Evolutionary conservation across 106 monocot species (phyloP).

Genomic region (Vanilla planifolia): DNA sequence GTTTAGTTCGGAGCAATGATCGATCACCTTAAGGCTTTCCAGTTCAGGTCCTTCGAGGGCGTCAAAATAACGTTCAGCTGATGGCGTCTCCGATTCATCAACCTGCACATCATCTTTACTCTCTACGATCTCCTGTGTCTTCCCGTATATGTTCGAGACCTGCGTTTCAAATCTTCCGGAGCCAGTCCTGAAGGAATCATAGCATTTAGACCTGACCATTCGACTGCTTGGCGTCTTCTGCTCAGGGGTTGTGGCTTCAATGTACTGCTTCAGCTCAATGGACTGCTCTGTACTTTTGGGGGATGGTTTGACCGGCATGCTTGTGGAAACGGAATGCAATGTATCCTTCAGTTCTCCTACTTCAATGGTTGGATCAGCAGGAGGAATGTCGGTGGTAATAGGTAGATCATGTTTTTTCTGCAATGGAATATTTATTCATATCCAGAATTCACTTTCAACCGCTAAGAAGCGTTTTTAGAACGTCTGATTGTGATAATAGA

Average conservation of each 20-base stretch:
- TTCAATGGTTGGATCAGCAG: not conserved
- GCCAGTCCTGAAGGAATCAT: not conserved
- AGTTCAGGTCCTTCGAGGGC: slow-evolving; percentile 69
- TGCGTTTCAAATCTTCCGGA: not conserved
- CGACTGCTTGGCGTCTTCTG: not conserved
- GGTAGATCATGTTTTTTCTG: too few relatives aligned
- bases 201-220: not conserved
- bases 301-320: not conserved
- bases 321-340: not conserved
- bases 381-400: too few relatives aligned
- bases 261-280: not conserved
- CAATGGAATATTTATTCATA: too few relatives aligned
- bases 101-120: too few relatives aligned
- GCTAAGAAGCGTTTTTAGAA: too few relatives aligned
- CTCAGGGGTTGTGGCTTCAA: not conserved
- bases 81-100: slow-evolving; percentile 10
- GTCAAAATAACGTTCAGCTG: slow-evolving; percentile 47
- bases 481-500: too few relatives aligned
- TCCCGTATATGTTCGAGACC: not conserved
- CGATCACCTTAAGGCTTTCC: slow-evolving; percentile 45
- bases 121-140: not conserved
- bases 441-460: too few relatives aligned
- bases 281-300: not conserved
- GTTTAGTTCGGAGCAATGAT: not conserved
- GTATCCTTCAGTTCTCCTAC: not conserved